Conservation (phyloP, 306 rosid genomes). For the Mimosa bimucronata region DNA sequence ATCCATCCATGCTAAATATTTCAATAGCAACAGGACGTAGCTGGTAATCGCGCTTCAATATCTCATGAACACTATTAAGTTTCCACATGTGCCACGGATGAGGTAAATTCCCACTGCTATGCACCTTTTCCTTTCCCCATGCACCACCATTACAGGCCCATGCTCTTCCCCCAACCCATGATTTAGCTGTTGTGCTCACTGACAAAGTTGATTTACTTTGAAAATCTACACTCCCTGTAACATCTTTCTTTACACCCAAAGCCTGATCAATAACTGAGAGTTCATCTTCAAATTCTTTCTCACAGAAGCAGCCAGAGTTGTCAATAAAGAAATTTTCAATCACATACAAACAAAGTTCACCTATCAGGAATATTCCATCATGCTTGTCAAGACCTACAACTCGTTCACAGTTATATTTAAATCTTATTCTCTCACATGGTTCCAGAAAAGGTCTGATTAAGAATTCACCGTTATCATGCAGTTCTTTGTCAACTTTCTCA, state of each 20-base stretch:
- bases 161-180: conserved; percentile 94
- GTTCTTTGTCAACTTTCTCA: conserved; percentile 79
- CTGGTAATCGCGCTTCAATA: conserved; percentile 98
- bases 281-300: conserved; percentile 90
- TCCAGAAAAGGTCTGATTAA: conserved; percentile 95
- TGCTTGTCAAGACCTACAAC: conserved; percentile 98
- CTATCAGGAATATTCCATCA: conserved; percentile 96
- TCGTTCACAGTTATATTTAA: conserved; percentile 94
- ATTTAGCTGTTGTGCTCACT: conserved; percentile 67
- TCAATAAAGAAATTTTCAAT: conserved; percentile 93
- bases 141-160: conserved; percentile 99
- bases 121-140: conserved; percentile 97
- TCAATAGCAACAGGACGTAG: conserved; percentile 99
- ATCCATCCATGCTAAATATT: conserved; percentile 99
- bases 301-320: conserved; percentile 83
- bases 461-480: conserved; percentile 88
- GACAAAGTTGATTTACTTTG: conserved; percentile 85
- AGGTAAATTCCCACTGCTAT: conserved; percentile 77
- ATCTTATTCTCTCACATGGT: conserved; percentile 82
- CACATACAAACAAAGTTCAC: conserved; percentile 90
- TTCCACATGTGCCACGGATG: conserved; percentile 99
- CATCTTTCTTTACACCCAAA: conserved; percentile 93
- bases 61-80: conserved; percentile 95
- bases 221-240: conserved; percentile 71
- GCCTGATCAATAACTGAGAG: conserved; percentile 98